These are phyloP conservation scores for Scedosporium dehoogii DNA, from an alignment of 2,329 filamentous ascomycete genomes.

Conservation along the genomic window DNA sequence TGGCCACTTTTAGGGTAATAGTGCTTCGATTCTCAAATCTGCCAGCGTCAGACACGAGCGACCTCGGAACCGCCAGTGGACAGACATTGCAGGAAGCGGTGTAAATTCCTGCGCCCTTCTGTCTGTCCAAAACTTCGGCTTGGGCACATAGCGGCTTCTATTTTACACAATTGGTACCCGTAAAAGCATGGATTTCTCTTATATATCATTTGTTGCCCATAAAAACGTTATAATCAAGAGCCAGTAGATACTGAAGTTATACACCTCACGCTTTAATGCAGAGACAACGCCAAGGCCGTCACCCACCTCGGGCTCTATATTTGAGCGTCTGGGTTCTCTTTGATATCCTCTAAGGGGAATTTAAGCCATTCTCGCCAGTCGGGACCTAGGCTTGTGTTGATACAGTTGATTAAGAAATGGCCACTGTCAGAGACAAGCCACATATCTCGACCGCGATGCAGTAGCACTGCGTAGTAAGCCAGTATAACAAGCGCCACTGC, in stretches of 20 bases:
- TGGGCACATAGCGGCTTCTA: too few species aligned
- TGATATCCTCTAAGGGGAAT: background rate
- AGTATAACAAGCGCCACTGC: constrained; percentile 35
- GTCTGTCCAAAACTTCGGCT: too few species aligned
- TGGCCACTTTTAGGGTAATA: background rate
- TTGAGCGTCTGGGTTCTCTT: background rate
- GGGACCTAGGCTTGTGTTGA: background rate
- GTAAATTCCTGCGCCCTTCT: too few species aligned
- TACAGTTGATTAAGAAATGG: constrained; percentile 13
- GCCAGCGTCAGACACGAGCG: background rate
- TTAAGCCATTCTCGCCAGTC: background rate
- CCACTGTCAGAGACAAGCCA: constrained; percentile 30
- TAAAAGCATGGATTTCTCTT: too few species aligned
- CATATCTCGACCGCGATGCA: constrained; percentile 27
- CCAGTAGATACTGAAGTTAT: too few species aligned
- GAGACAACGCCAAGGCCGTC: too few species aligned
- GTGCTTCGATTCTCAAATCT: background rate
- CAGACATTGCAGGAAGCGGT: background rate
- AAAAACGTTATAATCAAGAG: too few species aligned
- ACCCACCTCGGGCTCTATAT: background rate
- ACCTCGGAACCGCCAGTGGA: background rate
- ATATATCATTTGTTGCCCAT: too few species aligned
- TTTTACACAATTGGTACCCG: too few species aligned
- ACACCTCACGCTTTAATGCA: too few species aligned
- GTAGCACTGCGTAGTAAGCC: constrained; percentile 37